phyloP scores from a whole-genome alignment of 202 grass and related monocot species.

The Elaeis oleifera region DNA sequence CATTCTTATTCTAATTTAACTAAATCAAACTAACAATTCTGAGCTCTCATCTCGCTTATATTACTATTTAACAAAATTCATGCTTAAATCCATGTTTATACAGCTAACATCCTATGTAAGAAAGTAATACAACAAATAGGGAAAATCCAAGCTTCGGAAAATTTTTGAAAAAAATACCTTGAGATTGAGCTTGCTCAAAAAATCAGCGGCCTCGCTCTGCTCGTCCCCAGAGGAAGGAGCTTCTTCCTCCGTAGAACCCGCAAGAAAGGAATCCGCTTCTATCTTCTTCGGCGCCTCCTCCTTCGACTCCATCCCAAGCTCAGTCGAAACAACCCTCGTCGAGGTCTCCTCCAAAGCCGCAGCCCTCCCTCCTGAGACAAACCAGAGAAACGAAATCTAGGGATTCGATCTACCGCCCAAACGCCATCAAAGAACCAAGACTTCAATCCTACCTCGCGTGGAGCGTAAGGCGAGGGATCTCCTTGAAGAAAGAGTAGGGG shows the following conservation, averaged over 20 bases:
- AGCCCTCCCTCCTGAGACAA: not conserved
- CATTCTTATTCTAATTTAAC: too few relatives aligned
- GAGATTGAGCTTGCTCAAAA: conserved; percentile 7
- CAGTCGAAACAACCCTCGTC: not conserved
- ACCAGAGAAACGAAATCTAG: not conserved
- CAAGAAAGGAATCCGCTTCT: not conserved
- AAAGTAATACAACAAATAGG: too few relatives aligned
- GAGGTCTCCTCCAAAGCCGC: not conserved
- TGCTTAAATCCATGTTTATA: too few relatives aligned
- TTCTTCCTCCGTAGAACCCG: not conserved
- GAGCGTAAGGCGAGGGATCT: not conserved
- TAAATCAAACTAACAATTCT: too few relatives aligned
- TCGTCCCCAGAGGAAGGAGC: not conserved
- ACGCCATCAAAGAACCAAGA: too few relatives aligned
- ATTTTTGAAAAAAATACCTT: not conserved
- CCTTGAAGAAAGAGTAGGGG: too few relatives aligned
- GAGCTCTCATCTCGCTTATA: too few relatives aligned
- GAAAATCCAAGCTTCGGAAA: too few relatives aligned
- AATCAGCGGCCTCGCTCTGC: not conserved
- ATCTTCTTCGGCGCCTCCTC: not conserved
- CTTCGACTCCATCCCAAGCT: not conserved
- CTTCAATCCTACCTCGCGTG: too few relatives aligned
- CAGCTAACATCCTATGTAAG: too few relatives aligned
- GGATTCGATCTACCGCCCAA: too few relatives aligned
- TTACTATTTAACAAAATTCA: too few relatives aligned